Conservation (phyloP, 768 basidiomycete species). For the Roridomyces roridus region DNA sequence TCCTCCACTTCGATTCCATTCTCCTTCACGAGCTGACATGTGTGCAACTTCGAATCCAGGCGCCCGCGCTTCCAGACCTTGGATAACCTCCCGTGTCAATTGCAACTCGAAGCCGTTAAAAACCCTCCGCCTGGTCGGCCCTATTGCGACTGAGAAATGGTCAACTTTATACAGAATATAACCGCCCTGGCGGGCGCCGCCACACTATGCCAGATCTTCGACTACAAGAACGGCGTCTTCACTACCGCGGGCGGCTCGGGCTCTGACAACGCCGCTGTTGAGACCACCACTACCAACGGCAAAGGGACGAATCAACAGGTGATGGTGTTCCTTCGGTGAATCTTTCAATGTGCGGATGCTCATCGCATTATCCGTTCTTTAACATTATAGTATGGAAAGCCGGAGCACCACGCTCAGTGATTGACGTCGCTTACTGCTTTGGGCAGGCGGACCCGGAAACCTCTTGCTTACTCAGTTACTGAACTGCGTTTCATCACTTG, state of each 20-base stretch:
- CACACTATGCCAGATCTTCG: constrained; percentile 6
- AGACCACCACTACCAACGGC: not conserved
- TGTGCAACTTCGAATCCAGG: too few species aligned
- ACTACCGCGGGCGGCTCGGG: not conserved
- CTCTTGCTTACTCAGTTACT: too few species aligned
- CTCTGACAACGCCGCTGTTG: not conserved
- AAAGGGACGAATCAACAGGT: not conserved
- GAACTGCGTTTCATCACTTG: too few species aligned
- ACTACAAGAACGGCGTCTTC: not conserved
- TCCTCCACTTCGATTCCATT: too few species aligned
- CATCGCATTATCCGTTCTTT: too few species aligned
- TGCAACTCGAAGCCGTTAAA: not conserved
- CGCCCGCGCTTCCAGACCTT: too few species aligned
- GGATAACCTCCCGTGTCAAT: not conserved
- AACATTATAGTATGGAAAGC: too few species aligned
- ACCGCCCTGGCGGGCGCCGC: constrained; percentile 7
- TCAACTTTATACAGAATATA: constrained; percentile 7
- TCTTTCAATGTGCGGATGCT: not conserved
- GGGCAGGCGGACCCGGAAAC: too few species aligned
- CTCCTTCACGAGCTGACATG: too few species aligned
- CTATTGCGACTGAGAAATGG: not conserved
- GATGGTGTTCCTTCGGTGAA: not conserved
- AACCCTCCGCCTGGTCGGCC: not conserved
- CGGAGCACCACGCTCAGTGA: too few species aligned
- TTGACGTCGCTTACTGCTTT: too few species aligned